Evolutionary conservation across 257 asterid species (phyloP).

Genomic region (Nicotiana paniculata): DNA sequence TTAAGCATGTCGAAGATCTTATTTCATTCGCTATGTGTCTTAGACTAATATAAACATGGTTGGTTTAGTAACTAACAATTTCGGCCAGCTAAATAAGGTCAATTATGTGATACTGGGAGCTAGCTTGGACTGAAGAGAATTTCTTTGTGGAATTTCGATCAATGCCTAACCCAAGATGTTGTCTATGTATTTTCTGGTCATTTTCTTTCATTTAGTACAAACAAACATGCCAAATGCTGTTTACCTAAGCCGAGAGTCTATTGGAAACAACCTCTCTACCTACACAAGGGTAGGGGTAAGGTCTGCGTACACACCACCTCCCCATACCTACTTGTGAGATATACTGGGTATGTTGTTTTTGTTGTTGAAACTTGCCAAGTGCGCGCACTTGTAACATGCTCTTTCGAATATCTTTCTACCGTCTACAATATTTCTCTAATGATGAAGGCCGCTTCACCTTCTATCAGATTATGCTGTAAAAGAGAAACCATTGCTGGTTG

Average conservation of each 20-base stretch:
- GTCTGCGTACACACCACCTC: too few species aligned
- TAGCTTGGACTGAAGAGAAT: neutral
- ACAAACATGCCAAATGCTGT: neutral
- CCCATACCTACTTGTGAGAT: too few species aligned
- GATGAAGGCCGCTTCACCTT: neutral
- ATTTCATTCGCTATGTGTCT: neutral
- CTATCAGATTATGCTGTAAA: slow-evolving; percentile 79
- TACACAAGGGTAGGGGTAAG: too few species aligned
- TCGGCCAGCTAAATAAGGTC: neutral
- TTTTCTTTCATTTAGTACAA: neutral
- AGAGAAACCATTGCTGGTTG: slow-evolving; percentile 80
- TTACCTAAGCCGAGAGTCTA: too few species aligned
- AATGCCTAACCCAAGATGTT: neutral
- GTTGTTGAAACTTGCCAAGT: too few species aligned
- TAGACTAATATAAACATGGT: neutral
- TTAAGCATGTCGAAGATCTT: neutral
- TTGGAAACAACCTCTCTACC: too few species aligned
- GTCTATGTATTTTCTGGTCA: neutral
- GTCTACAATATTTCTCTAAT: neutral
- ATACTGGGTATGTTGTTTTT: too few species aligned
- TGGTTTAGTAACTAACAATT: neutral
- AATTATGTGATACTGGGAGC: neutral
- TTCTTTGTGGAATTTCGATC: neutral
- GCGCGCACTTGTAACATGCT: neutral
- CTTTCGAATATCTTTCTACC: neutral